Evolutionary conservation across 345 rosid genomes (phyloP).

Genomic region (Isatis tinctoria): DNA sequence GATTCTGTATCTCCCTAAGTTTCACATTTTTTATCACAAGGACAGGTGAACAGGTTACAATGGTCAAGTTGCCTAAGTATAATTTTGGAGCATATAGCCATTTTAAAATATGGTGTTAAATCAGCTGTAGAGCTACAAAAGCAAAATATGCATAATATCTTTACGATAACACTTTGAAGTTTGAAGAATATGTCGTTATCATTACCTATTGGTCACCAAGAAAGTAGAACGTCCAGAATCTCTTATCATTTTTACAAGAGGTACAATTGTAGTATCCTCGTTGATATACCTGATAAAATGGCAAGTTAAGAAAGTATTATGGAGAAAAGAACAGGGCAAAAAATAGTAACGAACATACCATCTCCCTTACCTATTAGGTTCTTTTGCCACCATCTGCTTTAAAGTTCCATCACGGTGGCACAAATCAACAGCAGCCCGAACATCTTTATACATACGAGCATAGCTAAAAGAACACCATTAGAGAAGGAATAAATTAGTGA

Average conservation of each 20-base stretch:
- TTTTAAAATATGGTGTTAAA: not conserved
- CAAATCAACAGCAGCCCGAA: constrained; percentile 95
- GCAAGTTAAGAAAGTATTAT: not conserved
- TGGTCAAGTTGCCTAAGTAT: not conserved
- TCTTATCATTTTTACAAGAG: constrained; percentile 87
- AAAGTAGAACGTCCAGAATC: constrained; percentile 91
- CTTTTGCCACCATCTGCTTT: constrained; percentile 92
- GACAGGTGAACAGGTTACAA: not conserved
- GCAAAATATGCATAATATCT: not conserved
- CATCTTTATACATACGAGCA: constrained; percentile 80
- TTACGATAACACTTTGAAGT: not conserved
- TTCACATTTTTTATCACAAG: not conserved
- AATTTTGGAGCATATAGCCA: not conserved
- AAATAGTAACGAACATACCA: not conserved
- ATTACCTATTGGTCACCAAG: constrained; percentile 96
- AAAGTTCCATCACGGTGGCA: constrained; percentile 98
- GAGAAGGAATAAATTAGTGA: not conserved
- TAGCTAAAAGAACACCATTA: constrained; percentile 45
- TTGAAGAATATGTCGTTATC: not conserved
- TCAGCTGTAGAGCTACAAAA: not conserved
- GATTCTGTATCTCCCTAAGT: not conserved
- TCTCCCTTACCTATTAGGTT: constrained; percentile 55
- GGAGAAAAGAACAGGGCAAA: not conserved
- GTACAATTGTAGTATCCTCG: constrained; percentile 70
- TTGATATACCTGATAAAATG: constrained; percentile 60